A percentile compares a stretch with the other conserved stretches of the same genome.
Evolutionary conservation across 2,329 filamentous ascomycete genomes (phyloP).

Genomic region (Coniochaeta prunicola): DNA sequence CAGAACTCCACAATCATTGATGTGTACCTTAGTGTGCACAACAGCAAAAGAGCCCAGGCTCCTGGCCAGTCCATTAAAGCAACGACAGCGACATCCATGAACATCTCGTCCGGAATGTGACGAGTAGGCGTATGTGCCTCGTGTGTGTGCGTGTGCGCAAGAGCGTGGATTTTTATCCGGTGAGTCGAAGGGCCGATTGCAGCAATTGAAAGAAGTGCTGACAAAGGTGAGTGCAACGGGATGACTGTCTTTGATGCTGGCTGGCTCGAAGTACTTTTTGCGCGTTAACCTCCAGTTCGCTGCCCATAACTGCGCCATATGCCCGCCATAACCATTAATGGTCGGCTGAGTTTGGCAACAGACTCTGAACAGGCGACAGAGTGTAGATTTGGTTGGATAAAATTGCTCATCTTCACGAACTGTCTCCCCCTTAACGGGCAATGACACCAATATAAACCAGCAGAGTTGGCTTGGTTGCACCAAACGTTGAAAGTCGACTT

Average conservation of each 20-base stretch:
- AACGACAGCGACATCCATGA: background rate
- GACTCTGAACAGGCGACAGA: background rate
- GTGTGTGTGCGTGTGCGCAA: background rate
- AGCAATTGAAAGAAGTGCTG: background rate
- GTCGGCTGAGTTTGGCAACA: background rate
- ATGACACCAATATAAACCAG: background rate
- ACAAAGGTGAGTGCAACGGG: background rate
- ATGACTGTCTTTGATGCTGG: background rate
- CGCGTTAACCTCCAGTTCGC: background rate
- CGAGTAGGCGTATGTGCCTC: background rate
- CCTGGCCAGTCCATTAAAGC: background rate
- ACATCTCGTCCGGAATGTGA: background rate
- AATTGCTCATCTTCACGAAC: background rate
- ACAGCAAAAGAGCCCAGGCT: background rate
- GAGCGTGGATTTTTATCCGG: background rate
- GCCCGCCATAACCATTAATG: background rate
- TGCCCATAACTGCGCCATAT: background rate
- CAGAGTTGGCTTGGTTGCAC: background rate
- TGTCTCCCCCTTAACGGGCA: background rate
- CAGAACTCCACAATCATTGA: constrained; percentile 2
- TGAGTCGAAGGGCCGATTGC: background rate
- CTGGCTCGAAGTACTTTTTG: background rate
- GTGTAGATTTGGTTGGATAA: background rate
- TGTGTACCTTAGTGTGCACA: background rate
- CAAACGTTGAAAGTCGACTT: background rate